phyloP scores from a whole-genome alignment of 2,329 filamentous ascomycete species.

The Cytospora paraplurivora region DNA sequence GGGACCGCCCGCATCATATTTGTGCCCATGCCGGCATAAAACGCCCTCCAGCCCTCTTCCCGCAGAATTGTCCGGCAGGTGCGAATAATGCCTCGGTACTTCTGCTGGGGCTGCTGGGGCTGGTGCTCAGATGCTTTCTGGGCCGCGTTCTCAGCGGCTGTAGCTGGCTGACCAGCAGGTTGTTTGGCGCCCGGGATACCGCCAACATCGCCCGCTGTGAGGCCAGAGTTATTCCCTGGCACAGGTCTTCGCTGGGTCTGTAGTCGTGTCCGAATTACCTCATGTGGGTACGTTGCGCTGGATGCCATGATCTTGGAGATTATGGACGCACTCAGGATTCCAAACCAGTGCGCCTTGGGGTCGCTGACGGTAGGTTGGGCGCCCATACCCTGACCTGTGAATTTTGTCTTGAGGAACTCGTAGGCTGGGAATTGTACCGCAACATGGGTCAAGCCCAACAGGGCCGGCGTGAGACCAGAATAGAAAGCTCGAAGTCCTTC shows the following conservation, averaged over 20 bases:
- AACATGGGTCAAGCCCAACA: conserved; percentile 90
- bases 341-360: conserved; percentile 71
- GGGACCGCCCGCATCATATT: conserved; percentile 97
- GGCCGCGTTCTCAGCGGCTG: conserved; percentile 43
- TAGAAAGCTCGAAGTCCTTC: conserved; percentile 93
- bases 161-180: conserved; percentile 40
- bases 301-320: conserved; percentile 93
- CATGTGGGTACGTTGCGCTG: conserved; percentile 94
- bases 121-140: conserved; percentile 28
- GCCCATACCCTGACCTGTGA: conserved; percentile 89
- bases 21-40: conserved; percentile 95
- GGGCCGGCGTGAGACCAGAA: conserved; percentile 87
- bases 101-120: conserved; percentile 43
- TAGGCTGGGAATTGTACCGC: conserved; percentile 97
- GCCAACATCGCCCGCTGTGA: conserved; percentile 49
- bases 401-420: conserved; percentile 86
- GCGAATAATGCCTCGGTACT: conserved; percentile 77
- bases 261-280: conserved; percentile 88
- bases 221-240: conserved; percentile 51
- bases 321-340: conserved; percentile 85
- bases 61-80: conserved; percentile 82
- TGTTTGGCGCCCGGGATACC: conserved; percentile 45
- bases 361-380: conserved; percentile 58
- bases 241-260: conserved; percentile 86
- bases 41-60: conserved; percentile 94